Conservation (phyloP, 73 alveolate species). For the Paramecium caudatum region DNA sequence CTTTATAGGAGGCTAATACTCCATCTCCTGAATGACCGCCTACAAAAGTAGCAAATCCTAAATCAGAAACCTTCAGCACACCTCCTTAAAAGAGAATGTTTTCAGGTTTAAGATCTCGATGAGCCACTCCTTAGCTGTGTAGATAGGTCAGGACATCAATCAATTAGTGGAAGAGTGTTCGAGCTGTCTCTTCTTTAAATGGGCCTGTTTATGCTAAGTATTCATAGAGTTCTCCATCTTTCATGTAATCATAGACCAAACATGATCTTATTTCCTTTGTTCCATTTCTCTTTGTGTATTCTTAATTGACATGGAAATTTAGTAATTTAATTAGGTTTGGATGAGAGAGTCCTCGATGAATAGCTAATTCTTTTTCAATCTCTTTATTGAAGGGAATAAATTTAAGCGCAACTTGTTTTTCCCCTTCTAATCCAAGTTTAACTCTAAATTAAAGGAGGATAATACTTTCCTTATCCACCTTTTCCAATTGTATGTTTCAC, state of each 20-base stretch:
- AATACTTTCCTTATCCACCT: constrained; percentile 67
- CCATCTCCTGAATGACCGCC: constrained; percentile 56
- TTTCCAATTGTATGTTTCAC: constrained; percentile 2
- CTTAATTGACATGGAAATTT: constrained; percentile 60
- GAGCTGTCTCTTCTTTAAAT: constrained; percentile 34
- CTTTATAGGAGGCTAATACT: constrained; percentile 34
- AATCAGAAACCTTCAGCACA: constrained; percentile 83
- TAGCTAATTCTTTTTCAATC: constrained; percentile 30
- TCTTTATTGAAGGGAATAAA: not conserved
- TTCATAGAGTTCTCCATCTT: constrained; percentile 62
- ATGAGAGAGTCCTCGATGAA: constrained; percentile 43
- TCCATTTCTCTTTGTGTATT: constrained; percentile 48
- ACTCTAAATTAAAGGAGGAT: not conserved
- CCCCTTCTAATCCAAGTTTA: constrained; percentile 35
- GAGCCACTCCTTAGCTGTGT: constrained; percentile 82
- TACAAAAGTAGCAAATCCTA: constrained; percentile 79
- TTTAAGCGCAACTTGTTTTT: constrained; percentile 32
- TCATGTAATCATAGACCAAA: constrained; percentile 51
- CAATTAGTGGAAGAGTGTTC: constrained; percentile 2
- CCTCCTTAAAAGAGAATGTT: constrained; percentile 82
- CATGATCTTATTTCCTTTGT: constrained; percentile 19
- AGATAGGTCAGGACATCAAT: constrained; percentile 66
- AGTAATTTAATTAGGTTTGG: constrained; percentile 63
- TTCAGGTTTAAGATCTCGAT: constrained; percentile 88
- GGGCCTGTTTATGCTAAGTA: constrained; percentile 47